Evolutionary conservation across 1,139 yeast genomes (phyloP).

Genomic region (Diutina sp.): DNA sequence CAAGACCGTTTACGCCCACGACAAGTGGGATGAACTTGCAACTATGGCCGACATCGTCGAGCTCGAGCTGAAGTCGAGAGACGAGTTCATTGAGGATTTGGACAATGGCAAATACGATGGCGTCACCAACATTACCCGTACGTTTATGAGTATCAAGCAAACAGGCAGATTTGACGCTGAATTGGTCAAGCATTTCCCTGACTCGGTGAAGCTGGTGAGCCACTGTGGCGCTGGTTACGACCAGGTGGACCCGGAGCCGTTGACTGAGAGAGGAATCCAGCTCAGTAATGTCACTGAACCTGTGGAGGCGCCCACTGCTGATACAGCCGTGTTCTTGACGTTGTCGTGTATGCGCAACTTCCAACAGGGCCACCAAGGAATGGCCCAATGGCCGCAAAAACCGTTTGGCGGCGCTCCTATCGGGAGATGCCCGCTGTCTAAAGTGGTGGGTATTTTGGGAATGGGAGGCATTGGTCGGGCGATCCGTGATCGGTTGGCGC

Average conservation of each 20-base stretch:
- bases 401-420: conserved; percentile 7
- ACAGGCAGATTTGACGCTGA: conserved; percentile 77
- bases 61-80: conserved; percentile 30
- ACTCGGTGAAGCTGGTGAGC: conserved; percentile 47
- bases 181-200: conserved; percentile 46
- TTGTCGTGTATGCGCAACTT: conserved; percentile 17
- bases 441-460: conserved; percentile 55
- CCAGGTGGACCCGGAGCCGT: conserved; percentile 49
- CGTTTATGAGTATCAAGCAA: conserved; percentile 28
- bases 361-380: conserved; percentile 21
- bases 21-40: conserved; percentile 41
- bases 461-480: conserved; percentile 73
- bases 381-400: conserved; percentile 45
- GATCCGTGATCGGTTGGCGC: conserved; percentile 45
- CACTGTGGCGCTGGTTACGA: conserved; percentile 96
- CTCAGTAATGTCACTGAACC: conserved; percentile 9
- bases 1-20: conserved; percentile 34
- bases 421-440: conserved; percentile 45
- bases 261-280: conserved; percentile 23
- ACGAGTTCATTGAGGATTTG: conserved; percentile 38
- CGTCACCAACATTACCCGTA: conserved; percentile 37
- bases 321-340: conserved; percentile 9
- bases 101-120: conserved; percentile 31
- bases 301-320: conserved; percentile 61
- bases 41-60: conserved; percentile 38